Percentiles rank a stretch among this genome's conserved stretches.
Conservation (phyloP, 495 filamentous ascomycete species). For the Penicillium alfredii region DNA sequence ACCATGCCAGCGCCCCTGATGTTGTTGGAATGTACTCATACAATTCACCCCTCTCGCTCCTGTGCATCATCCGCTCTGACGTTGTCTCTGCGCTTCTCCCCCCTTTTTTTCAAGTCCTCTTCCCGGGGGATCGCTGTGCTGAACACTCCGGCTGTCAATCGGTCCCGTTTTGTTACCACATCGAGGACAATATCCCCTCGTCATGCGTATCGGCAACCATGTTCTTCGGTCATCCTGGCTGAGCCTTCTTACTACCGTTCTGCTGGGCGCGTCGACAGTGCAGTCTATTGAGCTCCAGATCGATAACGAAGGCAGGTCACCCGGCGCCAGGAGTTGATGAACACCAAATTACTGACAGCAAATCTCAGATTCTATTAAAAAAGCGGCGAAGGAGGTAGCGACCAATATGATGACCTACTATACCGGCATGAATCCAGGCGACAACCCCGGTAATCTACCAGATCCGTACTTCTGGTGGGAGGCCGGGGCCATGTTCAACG, state of each 20-base stretch:
- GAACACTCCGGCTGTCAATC: too few species aligned
- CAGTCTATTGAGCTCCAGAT: conserved; percentile 21
- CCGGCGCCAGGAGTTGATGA: background rate
- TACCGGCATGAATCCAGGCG: conserved; percentile 63
- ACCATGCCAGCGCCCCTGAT: conserved; percentile 23
- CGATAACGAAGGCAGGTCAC: conserved; percentile 17
- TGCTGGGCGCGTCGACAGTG: conserved; percentile 14
- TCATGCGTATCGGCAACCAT: conserved; percentile 10
- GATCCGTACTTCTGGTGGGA: conserved; percentile 84
- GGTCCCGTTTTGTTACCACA: too few species aligned
- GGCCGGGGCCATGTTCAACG: conserved; percentile 67
- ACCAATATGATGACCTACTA: conserved; percentile 55
- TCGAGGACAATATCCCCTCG: background rate
- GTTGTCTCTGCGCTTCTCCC: conserved; percentile 1
- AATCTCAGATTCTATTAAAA: conserved; percentile 42
- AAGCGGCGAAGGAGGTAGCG: conserved; percentile 36
- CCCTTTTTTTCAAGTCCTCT: conserved; percentile 1
- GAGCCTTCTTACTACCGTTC: conserved; percentile 10
- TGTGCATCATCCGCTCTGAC: conserved; percentile 2
- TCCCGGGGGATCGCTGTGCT: too few species aligned
- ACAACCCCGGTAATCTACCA: conserved; percentile 65
- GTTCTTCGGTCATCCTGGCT: conserved; percentile 1
- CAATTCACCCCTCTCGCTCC: conserved; percentile 8
- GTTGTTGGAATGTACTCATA: conserved; percentile 16
- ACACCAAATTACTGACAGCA: background rate